phyloP scores from a whole-genome alignment of 1,139 yeast genomes.

The Meyerozyma athensensis region DNA sequence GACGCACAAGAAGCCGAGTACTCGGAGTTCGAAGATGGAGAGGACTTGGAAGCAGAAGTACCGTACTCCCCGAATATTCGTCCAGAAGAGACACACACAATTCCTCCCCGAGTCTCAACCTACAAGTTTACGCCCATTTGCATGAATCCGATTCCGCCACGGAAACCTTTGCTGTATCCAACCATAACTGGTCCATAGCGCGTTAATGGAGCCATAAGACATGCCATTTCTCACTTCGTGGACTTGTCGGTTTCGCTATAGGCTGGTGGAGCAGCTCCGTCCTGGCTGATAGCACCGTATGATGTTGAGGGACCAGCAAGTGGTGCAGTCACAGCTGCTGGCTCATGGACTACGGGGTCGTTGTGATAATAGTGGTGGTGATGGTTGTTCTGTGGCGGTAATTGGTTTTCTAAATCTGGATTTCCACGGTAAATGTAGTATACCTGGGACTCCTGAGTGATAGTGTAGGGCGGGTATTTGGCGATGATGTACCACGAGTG shows the following conservation, averaged over 20 bases:
- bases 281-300: conserved; percentile 10
- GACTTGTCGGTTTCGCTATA: conserved; percentile 8
- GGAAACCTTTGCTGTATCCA: no score
- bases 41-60: no score
- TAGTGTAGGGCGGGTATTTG: conserved; percentile 28
- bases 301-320: conserved; percentile 5
- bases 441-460: conserved; percentile 9
- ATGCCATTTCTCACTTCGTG: background rate
- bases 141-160: no score
- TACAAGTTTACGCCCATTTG: no score
- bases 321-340: background rate
- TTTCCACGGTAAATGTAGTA: conserved; percentile 10
- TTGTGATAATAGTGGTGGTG: conserved; percentile 4
- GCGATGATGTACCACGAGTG: conserved; percentile 65
- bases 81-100: no score
- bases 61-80: no score
- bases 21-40: no score
- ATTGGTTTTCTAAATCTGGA: conserved; percentile 11
- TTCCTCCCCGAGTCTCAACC: no score
- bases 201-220: no score
- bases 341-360: conserved; percentile 1
- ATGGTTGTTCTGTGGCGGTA: background rate
- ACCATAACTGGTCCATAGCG: no score
- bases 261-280: conserved; percentile 11
- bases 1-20: no score